Conservation (phyloP, 352 stramenopile species). For the Globisporangium rhizosaccharum region DNA sequence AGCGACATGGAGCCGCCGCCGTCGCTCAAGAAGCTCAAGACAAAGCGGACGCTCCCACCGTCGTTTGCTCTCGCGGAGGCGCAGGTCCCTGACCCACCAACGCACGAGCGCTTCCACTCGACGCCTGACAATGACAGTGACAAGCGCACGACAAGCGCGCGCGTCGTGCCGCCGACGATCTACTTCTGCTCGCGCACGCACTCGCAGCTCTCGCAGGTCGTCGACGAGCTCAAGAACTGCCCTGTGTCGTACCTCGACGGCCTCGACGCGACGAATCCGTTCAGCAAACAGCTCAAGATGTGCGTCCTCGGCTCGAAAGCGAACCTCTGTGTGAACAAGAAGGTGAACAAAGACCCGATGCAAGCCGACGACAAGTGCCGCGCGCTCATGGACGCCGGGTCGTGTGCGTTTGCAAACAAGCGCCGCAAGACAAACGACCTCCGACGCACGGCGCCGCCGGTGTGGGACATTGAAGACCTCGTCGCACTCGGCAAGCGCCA, state of each 20-base stretch:
- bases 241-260: constrained; percentile 51
- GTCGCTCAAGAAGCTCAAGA: constrained; percentile 13
- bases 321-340: constrained; percentile 76
- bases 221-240: constrained; percentile 77
- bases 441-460: constrained; percentile 34
- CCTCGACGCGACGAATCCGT: constrained; percentile 31
- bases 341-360: constrained; percentile 51
- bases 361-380: constrained; percentile 80
- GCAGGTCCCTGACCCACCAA: not conserved
- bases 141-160: constrained; percentile 3
- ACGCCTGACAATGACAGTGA: not conserved
- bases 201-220: constrained; percentile 78
- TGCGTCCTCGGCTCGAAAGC: constrained; percentile 75
- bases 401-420: constrained; percentile 55
- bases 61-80: constrained; percentile 15
- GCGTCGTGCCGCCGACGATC: constrained; percentile 53
- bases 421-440: constrained; percentile 48
- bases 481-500: constrained; percentile 66
- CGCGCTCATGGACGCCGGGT: constrained; percentile 40
- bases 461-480: constrained; percentile 87
- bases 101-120: constrained; percentile 21
- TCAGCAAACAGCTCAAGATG: constrained; percentile 51
- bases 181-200: constrained; percentile 88
- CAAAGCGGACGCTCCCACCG: constrained; percentile 15
- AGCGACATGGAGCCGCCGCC: constrained; percentile 7